These are phyloP conservation scores for Amanita fuliginea DNA, from an alignment of 768 basidiomycete species.

Conservation along the genomic window DNA sequence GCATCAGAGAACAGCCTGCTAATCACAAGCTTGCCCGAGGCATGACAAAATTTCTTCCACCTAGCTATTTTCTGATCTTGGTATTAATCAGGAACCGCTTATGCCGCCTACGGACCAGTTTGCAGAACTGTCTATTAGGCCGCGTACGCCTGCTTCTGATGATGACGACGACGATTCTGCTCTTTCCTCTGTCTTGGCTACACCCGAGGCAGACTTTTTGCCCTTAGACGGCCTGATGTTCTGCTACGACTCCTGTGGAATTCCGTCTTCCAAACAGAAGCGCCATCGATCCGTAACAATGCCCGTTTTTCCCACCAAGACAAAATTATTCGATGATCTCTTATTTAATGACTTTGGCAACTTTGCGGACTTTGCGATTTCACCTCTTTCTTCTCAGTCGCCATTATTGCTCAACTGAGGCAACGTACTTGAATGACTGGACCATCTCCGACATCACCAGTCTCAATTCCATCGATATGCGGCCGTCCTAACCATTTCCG, in stretches of 20 bases:
- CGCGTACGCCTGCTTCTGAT: conserved; percentile 27
- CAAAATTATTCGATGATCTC: conserved; percentile 32
- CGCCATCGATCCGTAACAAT: conserved; percentile 19
- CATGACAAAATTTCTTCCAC: not conserved
- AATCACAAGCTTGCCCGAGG: conserved; percentile 1
- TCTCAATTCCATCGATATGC: not conserved
- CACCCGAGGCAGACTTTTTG: conserved; percentile 32
- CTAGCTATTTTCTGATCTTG: not conserved
- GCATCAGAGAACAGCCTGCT: not conserved
- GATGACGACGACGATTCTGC: conserved; percentile 32
- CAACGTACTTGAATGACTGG: conserved; percentile 6
- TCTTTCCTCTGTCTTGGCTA: conserved; percentile 47
- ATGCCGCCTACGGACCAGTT: conserved; percentile 32
- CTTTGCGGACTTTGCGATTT: conserved; percentile 16
- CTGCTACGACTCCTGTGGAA: conserved; percentile 20
- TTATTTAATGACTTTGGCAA: conserved; percentile 19
- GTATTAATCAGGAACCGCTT: conserved; percentile 7
- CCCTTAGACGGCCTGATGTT: conserved; percentile 29
- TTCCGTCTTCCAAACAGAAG: conserved; percentile 16
- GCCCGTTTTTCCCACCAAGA: conserved; percentile 26
- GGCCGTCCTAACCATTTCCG: not conserved
- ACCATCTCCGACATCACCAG: not conserved
- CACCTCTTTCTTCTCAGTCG: conserved; percentile 31
- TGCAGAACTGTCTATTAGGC: conserved; percentile 45
- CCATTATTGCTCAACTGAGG: conserved; percentile 39